phyloP scores from a whole-genome alignment of 805 yeast species.

The Metschnikowia peoriensis region DNA sequence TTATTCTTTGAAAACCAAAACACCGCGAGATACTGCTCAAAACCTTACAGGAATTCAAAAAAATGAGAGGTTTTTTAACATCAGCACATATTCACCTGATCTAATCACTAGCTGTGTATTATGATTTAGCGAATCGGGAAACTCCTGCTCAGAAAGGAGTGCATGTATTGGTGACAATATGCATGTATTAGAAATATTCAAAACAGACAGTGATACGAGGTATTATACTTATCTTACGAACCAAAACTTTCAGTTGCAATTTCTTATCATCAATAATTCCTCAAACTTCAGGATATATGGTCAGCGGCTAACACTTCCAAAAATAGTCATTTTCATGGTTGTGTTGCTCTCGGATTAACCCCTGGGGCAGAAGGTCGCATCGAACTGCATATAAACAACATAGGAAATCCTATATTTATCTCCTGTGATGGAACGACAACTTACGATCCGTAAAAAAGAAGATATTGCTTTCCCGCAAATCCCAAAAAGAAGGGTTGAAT shows the following conservation, averaged over 20 bases:
- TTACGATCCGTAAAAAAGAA: neutral
- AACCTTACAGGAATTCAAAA: too few species aligned
- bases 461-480: neutral
- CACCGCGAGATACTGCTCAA: too few species aligned
- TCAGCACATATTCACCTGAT: too few species aligned
- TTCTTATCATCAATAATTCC: too few species aligned
- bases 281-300: too few species aligned
- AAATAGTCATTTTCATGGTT: too few species aligned
- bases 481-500: too few species aligned
- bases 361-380: neutral
- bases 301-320: too few species aligned
- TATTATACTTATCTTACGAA: too few species aligned
- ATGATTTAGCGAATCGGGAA: neutral
- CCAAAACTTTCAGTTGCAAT: too few species aligned
- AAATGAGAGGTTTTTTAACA: too few species aligned
- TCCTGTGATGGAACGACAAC: neutral
- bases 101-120: neutral
- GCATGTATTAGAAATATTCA: neutral
- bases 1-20: too few species aligned
- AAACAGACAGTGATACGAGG: neutral
- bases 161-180: neutral
- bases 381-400: neutral
- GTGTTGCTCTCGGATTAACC: neutral
- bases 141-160: neutral
- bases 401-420: neutral